phyloP scores from a whole-genome alignment of 2,329 filamentous ascomycete genomes.

The Nigrograna mackinnonii region DNA sequence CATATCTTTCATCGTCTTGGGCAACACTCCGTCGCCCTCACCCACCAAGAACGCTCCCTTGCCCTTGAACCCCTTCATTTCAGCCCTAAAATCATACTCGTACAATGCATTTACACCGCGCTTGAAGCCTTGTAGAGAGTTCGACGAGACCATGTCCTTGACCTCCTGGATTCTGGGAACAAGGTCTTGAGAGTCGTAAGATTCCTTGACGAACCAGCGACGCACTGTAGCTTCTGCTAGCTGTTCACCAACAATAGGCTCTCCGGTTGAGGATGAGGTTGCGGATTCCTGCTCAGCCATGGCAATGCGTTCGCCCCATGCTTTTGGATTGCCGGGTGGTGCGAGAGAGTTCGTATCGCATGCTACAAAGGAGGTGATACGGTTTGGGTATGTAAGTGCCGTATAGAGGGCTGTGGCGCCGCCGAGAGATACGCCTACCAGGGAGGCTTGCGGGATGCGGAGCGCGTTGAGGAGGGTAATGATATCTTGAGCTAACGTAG shows the following conservation, averaged over 20 bases:
- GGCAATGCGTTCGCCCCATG: constrained; percentile 77
- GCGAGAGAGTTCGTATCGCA: constrained; percentile 80
- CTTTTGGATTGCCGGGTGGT: constrained; percentile 73
- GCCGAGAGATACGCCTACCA: constrained; percentile 80
- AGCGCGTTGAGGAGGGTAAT: constrained; percentile 68
- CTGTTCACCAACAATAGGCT: constrained; percentile 61
- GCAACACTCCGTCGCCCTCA: constrained; percentile 72
- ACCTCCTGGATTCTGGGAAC: constrained; percentile 61
- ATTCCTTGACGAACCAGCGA: constrained; percentile 71
- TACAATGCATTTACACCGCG: constrained; percentile 72
- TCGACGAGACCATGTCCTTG: constrained; percentile 69
- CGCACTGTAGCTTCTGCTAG: constrained; percentile 73
- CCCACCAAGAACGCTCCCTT: constrained; percentile 74
- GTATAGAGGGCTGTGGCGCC: constrained; percentile 78
- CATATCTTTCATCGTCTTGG: constrained; percentile 80
- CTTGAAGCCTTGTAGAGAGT: constrained; percentile 71
- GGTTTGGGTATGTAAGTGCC: constrained; percentile 66
- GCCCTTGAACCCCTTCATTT: constrained; percentile 58
- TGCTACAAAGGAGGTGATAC: constrained; percentile 65
- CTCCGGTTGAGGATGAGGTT: constrained; percentile 34
- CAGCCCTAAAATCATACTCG: constrained; percentile 67
- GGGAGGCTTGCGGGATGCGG: constrained; percentile 65
- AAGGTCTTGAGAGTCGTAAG: constrained; percentile 57
- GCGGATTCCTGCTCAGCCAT: constrained; percentile 63
- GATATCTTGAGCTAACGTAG: constrained; percentile 71